Evolutionary conservation across 176 grass and related monocot species (phyloP).

Genomic region (Cymbopogon citratus): DNA sequence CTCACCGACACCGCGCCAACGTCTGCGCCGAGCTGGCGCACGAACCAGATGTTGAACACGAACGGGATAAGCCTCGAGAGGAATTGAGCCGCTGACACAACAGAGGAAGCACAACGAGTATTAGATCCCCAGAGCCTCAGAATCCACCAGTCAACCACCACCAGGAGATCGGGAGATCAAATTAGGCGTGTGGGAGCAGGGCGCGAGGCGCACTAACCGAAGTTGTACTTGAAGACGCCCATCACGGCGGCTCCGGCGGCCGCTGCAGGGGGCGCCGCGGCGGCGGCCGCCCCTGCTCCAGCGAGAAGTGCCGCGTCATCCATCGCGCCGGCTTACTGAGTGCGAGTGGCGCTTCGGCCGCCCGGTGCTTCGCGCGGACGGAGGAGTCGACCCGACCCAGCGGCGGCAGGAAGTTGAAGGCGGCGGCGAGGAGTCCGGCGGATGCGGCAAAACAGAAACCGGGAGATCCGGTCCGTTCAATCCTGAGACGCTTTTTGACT

Average conservation of each 20-base stretch:
- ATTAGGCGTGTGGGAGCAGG: background rate
- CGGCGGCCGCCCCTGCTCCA: background rate
- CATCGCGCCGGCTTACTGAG: background rate
- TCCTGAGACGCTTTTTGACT: too few relatives aligned
- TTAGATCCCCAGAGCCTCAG: background rate
- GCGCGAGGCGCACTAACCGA: slow-evolving; percentile 38
- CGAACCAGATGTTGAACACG: slow-evolving; percentile 88
- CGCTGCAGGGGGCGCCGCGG: background rate
- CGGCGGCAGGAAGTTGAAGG: background rate
- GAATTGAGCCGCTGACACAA: slow-evolving; percentile 73
- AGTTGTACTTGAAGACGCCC: slow-evolving; percentile 85
- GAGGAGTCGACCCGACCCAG: background rate
- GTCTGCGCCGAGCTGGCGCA: slow-evolving; percentile 71
- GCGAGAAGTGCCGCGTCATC: background rate
- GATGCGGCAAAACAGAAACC: background rate
- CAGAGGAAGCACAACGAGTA: background rate
- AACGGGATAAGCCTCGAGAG: slow-evolving; percentile 82
- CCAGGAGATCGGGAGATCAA: background rate
- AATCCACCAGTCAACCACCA: background rate
- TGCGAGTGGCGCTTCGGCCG: background rate
- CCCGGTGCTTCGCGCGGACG: background rate
- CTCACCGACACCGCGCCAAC: slow-evolving; percentile 77
- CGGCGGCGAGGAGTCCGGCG: background rate
- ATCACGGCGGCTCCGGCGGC: slow-evolving; percentile 38
- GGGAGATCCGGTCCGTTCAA: background rate